Conservation (phyloP, 345 rosid species). For the Eucalyptus dawsonii region DNA sequence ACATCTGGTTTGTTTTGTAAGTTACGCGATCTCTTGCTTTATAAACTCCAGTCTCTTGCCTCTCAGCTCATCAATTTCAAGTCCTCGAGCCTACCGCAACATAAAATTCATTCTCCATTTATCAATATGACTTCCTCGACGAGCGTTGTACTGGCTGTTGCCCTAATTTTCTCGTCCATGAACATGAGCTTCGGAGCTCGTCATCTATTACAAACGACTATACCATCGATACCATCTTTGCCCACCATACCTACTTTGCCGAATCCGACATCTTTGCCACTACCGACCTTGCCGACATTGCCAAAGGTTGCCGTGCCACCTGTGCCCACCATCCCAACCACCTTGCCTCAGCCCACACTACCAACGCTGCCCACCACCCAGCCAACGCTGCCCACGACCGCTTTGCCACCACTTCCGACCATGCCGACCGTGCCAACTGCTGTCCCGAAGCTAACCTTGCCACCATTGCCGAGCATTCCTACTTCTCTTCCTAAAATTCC, state of each 20-base stretch:
- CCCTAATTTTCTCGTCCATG: neutral
- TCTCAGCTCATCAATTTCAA: neutral
- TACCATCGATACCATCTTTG: neutral
- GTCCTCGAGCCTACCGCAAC: neutral
- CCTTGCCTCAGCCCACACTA: neutral
- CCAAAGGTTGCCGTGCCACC: neutral
- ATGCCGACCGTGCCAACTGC: neutral
- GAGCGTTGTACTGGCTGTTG: neutral
- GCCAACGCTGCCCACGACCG: neutral
- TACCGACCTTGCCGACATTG: neutral
- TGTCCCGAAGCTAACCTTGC: neutral
- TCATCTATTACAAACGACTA: neutral
- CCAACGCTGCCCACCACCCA: slow-evolving; percentile 1
- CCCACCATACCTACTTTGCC: neutral
- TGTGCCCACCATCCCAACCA: neutral
- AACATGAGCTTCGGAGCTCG: neutral
- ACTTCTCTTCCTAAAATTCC: slow-evolving; percentile 11
- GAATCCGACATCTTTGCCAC: neutral
- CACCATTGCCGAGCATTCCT: slow-evolving; percentile 11
- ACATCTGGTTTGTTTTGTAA: no score
- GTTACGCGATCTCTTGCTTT: neutral
- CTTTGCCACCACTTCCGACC: neutral
- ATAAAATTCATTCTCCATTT: neutral
- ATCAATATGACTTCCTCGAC: neutral
- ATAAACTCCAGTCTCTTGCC: neutral